A percentile compares a stretch with the other conserved stretches of the same genome.
Evolutionary conservation across 2,329 filamentous ascomycete species (phyloP).

Genomic region (Fusarium mexicanum): DNA sequence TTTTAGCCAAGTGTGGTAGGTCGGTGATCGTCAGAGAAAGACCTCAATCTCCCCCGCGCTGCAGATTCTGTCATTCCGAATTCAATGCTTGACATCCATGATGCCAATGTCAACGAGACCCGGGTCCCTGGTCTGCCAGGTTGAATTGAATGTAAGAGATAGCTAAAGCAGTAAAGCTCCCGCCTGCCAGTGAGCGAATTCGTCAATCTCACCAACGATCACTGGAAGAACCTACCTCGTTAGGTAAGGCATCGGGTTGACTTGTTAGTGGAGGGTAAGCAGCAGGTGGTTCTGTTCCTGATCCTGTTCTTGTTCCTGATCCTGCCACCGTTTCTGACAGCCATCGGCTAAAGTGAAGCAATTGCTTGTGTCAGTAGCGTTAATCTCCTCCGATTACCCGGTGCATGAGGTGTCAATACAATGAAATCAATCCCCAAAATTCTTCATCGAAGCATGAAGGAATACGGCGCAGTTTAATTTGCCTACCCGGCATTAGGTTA

Average conservation of each 20-base stretch:
- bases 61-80: conserved; percentile 6
- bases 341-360: conserved; percentile 21
- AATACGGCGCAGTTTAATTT: conserved; percentile 1
- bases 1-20: conserved; percentile 13
- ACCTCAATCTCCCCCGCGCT: conserved; percentile 16
- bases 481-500: not conserved
- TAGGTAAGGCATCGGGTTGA: conserved; percentile 23
- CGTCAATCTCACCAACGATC: conserved; percentile 16
- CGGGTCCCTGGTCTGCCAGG: conserved; percentile 22
- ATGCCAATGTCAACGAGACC: not conserved
- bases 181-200: conserved; percentile 24
- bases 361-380: conserved; percentile 21
- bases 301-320: not conserved
- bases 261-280: not conserved
- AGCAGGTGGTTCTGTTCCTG: not conserved
- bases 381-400: conserved; percentile 3
- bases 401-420: not conserved
- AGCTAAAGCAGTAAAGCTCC: conserved; percentile 24
- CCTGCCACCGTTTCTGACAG: conserved; percentile 1
- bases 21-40: conserved; percentile 7
- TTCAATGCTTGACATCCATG: conserved; percentile 8
- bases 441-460: not conserved
- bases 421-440: not conserved
- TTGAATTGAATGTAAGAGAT: not conserved
- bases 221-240: conserved; percentile 23